Evolutionary conservation across 2,329 filamentous ascomycete genomes (phyloP), one percentile per base, ranked within the genome.

Genomic region (Colletotrichum simmondsii): DNA sequence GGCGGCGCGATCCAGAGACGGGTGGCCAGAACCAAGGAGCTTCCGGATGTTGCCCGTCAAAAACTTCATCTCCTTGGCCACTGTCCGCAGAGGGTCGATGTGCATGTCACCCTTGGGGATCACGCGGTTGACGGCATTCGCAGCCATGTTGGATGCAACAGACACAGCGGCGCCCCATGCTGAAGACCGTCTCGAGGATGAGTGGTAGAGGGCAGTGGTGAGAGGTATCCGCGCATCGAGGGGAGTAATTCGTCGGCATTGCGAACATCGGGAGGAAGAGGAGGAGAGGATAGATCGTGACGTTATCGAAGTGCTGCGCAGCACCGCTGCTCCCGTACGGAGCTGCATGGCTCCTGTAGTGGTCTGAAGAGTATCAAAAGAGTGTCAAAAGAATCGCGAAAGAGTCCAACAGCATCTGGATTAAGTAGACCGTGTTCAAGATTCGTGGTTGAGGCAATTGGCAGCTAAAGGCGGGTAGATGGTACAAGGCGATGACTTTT

Each of bases 51-150:
- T 98, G 67, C 95, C 95, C 12, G 94, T 98, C 79, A 98, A 85
- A 78, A 95, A 97, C 84, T 97, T 97, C 92, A 99, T 94, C 87
- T 98, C 96, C 85, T 98, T 97, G 75, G 94, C 96, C 42, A 98
- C 95, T 42, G 94, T 93, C 74, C 94, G 91, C 79, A 98, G 89
- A 42, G 96, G 96, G 81, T 98, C 96, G 78, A 98, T 90, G 74
- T 92, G 90, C 85, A 97, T 91, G 71, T 90, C 89, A 76, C 87
- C 87, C 76, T 91, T 90, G 14, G 68, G 68, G 74, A 89, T 87
- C 68, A 90, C 87, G 77, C 90, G 87, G 76, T 89, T 89, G 74
- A 92, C 87, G 57, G 90, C 90, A 80, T 92, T 93, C 76, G 88
- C 89, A 76, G 95, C 92, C 73, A 95, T 89, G 81, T 92, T 92